phyloP scores from a whole-genome alignment of 2,329 filamentous ascomycete species.

The Saccharata proteae region DNA sequence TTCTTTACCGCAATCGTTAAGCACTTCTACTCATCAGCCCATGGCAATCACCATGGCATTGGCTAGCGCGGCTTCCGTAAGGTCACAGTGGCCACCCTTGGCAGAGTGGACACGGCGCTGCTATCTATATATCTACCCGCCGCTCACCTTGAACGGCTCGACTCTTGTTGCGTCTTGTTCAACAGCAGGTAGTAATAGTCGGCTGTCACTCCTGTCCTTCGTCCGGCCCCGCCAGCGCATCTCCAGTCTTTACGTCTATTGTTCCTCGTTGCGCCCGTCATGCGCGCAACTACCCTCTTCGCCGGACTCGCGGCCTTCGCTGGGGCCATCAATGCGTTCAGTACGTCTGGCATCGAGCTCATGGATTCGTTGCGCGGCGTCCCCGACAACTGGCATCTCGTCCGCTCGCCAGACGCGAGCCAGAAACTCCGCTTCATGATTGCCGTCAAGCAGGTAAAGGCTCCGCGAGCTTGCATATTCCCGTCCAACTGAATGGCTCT shows the following conservation, averaged over 20 bases:
- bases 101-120: no score
- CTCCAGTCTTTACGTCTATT: not conserved
- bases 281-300: slow-evolving; percentile 19
- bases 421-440: slow-evolving; percentile 26
- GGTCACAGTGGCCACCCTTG: no score
- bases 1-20: no score
- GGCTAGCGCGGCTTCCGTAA: no score
- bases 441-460: slow-evolving; percentile 24
- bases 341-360: slow-evolving; percentile 14
- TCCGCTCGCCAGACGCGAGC: slow-evolving; percentile 19
- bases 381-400: slow-evolving; percentile 24
- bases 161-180: no score
- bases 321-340: slow-evolving; percentile 15
- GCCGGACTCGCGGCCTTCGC: slow-evolving; percentile 21
- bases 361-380: slow-evolving; percentile 22
- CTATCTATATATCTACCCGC: no score
- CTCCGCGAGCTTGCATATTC: not conserved
- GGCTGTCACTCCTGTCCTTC: no score
- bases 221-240: slow-evolving; percentile 1
- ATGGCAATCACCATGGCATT: no score
- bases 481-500: slow-evolving; percentile 2
- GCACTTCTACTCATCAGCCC: no score
- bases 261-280: no score
- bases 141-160: no score
- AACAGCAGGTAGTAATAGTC: no score